Percentiles rank a stretch among this genome's conserved stretches.
phyloP scores from a whole-genome alignment of 371 early-diverging fungal species.

The Dichotomocladium elegans region DNA sequence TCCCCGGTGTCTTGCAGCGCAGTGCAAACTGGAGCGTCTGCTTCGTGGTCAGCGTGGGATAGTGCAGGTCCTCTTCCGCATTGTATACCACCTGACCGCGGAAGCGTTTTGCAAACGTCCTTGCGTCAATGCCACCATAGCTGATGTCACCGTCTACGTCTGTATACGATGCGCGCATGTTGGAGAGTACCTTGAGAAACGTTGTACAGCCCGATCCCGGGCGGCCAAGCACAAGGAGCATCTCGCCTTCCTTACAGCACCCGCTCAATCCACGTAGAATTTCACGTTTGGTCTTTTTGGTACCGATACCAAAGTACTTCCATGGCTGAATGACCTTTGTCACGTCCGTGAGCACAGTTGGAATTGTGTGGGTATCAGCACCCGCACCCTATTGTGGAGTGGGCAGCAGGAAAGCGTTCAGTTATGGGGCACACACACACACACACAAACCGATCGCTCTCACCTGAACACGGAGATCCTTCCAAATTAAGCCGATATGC shows the following conservation, averaged over 20 bases:
- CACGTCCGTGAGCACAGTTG: constrained; percentile 19
- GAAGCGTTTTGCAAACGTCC: constrained; percentile 47
- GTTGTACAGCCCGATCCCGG: constrained; percentile 73
- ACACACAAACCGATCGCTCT: not conserved
- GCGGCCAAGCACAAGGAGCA: constrained; percentile 68
- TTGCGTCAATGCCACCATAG: constrained; percentile 57
- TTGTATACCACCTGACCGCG: constrained; percentile 64
- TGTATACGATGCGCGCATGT: constrained; percentile 56
- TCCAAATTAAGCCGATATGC: constrained; percentile 48
- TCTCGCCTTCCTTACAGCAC: constrained; percentile 62
- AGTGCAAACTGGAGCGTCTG: constrained; percentile 66
- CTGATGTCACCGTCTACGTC: constrained; percentile 48
- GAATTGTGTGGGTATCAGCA: constrained; percentile 35
- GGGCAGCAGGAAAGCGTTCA: not conserved
- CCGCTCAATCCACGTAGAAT: constrained; percentile 59
- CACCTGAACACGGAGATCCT: constrained; percentile 34
- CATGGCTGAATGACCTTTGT: constrained; percentile 19
- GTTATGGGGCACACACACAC: not conserved
- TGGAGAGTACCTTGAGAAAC: constrained; percentile 60
- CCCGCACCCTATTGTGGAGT: constrained; percentile 22
- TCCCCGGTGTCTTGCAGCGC: constrained; percentile 63
- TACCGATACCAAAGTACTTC: constrained; percentile 19
- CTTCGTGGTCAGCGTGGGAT: constrained; percentile 62
- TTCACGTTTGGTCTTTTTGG: constrained; percentile 2
- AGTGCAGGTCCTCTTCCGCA: constrained; percentile 70